phyloP scores from a whole-genome alignment of 441 rosid species.

The Geranium incanum region DNA sequence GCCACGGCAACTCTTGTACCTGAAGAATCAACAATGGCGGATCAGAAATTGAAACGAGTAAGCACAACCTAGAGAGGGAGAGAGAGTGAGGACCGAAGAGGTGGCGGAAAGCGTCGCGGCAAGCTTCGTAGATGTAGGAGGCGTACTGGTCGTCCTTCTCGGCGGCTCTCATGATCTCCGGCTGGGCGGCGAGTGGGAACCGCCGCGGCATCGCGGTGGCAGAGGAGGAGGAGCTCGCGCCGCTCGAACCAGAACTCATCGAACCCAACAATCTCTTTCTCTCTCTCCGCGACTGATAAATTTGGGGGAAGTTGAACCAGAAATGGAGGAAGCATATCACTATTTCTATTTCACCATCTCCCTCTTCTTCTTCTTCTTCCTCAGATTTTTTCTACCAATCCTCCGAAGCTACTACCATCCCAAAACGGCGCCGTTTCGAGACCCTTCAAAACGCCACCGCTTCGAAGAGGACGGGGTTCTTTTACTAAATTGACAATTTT shows the following conservation, averaged over 20 bases:
- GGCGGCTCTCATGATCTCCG: slow-evolving; percentile 95
- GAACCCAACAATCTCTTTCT: too few species aligned
- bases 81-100: slow-evolving; percentile 48
- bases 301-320: too few species aligned
- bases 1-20: slow-evolving; percentile 79
- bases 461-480: too few species aligned
- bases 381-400: too few species aligned
- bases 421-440: too few species aligned
- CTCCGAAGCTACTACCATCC: too few species aligned
- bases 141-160: slow-evolving; percentile 98
- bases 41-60: neutral
- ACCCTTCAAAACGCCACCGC: too few species aligned
- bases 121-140: slow-evolving; percentile 76
- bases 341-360: too few species aligned
- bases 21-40: slow-evolving; percentile 11
- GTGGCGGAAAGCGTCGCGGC: slow-evolving; percentile 85
- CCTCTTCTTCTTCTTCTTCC: too few species aligned
- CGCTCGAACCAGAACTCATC: slow-evolving; percentile 28
- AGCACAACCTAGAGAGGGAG: neutral
- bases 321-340: too few species aligned
- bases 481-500: too few species aligned
- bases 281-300: too few species aligned
- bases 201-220: slow-evolving; percentile 31
- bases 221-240: slow-evolving; percentile 10
- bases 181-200: slow-evolving; percentile 75